These are phyloP conservation scores for Periconia digitata DNA, from an alignment of 2,329 filamentous ascomycete species.

Conservation along the genomic window DNA sequence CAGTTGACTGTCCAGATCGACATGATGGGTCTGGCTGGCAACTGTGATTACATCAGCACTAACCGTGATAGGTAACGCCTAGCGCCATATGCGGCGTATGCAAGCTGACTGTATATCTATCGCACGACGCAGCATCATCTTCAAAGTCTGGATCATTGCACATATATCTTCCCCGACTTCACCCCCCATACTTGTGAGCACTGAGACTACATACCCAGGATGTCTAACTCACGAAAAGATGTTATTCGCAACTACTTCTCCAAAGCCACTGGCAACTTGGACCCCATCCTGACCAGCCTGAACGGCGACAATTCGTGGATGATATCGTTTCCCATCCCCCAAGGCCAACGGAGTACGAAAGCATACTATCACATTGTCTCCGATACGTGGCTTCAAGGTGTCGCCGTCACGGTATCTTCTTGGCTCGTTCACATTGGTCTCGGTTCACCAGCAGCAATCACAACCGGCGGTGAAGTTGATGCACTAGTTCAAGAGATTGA, in stretches of 20 bases:
- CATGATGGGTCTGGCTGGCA: no score
- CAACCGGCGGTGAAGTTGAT: background rate
- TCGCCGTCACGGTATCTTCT: background rate
- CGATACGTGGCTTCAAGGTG: constrained; percentile 6
- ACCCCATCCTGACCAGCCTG: constrained; percentile 6
- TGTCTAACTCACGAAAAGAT: background rate
- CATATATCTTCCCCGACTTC: no score
- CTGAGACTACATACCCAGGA: no score
- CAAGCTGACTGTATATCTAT: no score
- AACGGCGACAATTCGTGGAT: constrained; percentile 13
- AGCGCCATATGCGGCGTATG: no score
- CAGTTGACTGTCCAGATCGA: no score
- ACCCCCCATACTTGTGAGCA: no score
- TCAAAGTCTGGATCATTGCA: no score
- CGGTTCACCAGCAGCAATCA: background rate
- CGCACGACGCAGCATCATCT: no score
- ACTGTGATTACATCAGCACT: no score
- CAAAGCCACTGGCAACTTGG: background rate
- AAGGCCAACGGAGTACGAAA: constrained; percentile 4
- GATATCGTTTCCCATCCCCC: constrained; percentile 6
- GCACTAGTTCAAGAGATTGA: background rate
- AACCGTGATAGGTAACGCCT: no score
- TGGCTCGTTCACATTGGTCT: constrained; percentile 4
- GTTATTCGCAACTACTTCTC: background rate
- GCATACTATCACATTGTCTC: constrained; percentile 9